Base-by-base conservation (phyloP, 2,329 filamentous ascomycete genomes). In the Colletotrichum costaricense region DNA sequence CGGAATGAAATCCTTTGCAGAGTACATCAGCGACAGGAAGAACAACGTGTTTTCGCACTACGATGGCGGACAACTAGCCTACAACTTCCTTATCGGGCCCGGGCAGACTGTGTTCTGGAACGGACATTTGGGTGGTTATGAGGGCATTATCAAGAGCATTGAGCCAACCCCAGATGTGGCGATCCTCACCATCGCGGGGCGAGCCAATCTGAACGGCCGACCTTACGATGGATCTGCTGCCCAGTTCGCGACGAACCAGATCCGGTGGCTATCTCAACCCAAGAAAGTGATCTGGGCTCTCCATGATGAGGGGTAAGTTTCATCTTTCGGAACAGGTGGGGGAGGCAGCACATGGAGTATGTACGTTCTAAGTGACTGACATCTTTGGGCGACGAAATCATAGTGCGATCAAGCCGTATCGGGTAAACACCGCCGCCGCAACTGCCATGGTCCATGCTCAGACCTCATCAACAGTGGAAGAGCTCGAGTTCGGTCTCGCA, bases 141-240 rank as follows among this genome's bases (percentile, higher is more conserved):
- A 69, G 2, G 59, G 67, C 7, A 46, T 64, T 7, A 19, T 69
- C 14, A 57, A 57, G 28, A 46, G 26, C 12, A 64, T 69, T 35
- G 52, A 64, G 4, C 67, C 67, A 1, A 24, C 33, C 4, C 67
- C 67, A 4, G 26, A 64, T 1, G 52, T 69, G 2, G 67, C 58
- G 5, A 63, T 69, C 1, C 59, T 69, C 16, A 54, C 33, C 26
- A 69, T 69, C 2, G 59, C 67, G 4, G 67, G 67, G 9, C 12
- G 67, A 35, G 67, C 67, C 7, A 69, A 69, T 16, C 35, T 57
- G 9, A 58, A 69, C n/a, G 67, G 67, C 7, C 33, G 67, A 3
- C 67, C 67, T 4, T 69, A 33, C 26, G 22, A 64, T n/a, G 67
- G 67, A 1, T 69, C 67, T 3, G 67, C 67, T 8, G 67, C 67